Conservation (phyloP, 2,329 filamentous ascomycete species). For the Exophiala lecanii-corni region DNA sequence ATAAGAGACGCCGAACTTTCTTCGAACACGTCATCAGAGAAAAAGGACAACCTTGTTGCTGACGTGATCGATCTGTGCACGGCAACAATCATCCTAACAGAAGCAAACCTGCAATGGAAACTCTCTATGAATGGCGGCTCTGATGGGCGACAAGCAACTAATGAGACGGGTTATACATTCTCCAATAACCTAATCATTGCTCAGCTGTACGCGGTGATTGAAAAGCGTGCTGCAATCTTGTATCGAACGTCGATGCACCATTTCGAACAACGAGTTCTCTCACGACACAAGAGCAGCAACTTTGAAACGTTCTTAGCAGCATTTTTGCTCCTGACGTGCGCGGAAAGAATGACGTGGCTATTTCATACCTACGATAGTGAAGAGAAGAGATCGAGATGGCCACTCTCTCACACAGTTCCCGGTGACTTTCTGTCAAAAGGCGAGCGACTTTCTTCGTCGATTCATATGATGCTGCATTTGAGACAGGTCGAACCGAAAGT, state of each 20-base stretch:
- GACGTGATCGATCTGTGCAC: constrained; percentile 55
- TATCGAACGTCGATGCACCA: constrained; percentile 55
- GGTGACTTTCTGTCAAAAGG: constrained; percentile 51
- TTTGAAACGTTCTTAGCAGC: constrained; percentile 58
- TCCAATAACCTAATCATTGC: constrained; percentile 49
- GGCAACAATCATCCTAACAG: constrained; percentile 47
- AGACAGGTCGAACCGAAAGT: constrained; percentile 44
- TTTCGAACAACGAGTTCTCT: constrained; percentile 52
- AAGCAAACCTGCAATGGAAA: constrained; percentile 43
- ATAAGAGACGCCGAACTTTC: constrained; percentile 5
- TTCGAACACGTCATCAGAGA: constrained; percentile 1
- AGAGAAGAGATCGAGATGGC: constrained; percentile 43
- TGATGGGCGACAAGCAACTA: constrained; percentile 28
- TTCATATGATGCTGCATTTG: constrained; percentile 56
- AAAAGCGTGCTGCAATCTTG: constrained; percentile 50
- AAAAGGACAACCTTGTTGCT: constrained; percentile 44
- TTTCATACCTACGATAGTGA: constrained; percentile 48
- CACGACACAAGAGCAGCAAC: constrained; percentile 52
- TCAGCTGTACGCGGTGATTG: constrained; percentile 52
- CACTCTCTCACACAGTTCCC: constrained; percentile 47
- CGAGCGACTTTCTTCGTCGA: constrained; percentile 53
- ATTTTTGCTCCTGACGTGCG: constrained; percentile 55
- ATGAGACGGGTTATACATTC: constrained; percentile 37
- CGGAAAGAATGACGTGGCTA: constrained; percentile 56
- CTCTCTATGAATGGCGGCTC: constrained; percentile 44